Evolutionary conservation across 805 yeast genomes (phyloP), one percentile per base, ranked within the genome.

Genomic region (Starmerella asiatica): DNA sequence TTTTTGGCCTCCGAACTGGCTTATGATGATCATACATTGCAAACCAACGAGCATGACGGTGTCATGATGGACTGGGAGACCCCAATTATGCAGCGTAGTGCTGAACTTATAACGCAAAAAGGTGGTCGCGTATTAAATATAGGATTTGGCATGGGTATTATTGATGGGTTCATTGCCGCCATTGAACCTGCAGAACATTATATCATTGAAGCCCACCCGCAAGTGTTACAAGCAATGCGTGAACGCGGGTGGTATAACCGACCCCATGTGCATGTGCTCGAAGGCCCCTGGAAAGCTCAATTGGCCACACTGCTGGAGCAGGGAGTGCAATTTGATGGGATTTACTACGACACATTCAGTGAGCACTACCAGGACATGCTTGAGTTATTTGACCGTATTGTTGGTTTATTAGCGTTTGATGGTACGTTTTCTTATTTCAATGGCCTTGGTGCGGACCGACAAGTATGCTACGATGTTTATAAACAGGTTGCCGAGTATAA

Each of bases 61-160:
- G 96, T 86, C 2, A 86, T 86, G 97, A 86, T 86, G 97, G 79
- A 79, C 50, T 86, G 97, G 97, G 97, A 86, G 56, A 68, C 74
- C 4, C 71, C 75, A 17, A 65, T 86, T 40, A 86, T 86, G 97
- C 64, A 68, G 38, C 66, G 76, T 14, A 93, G 93, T 1, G 79
- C 93, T 40, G 75, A 79, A 26, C 63, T 88, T 0, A 56, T 88
- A n/a, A 76, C 78, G 55, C 64, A 64, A 35, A 64, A 72, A 7
- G 69, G 64, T 29, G 46, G 51, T 11, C 37, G 40, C 1, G 74
- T 88, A 2, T 63, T 88, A 28, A 86, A 86, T 53, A 81, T 86
- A 29, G 97, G 97, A 0, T 86, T 88, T 56, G 97, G 97, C 2
- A 83, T 86, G 95, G 97, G 97, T 2, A 88, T 86, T 39, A 85